A percentile compares a stretch with the other conserved stretches of the same genome.
Conservation (phyloP, 2,329 filamentous ascomycete genomes). For the Metarhizium brunneum region DNA sequence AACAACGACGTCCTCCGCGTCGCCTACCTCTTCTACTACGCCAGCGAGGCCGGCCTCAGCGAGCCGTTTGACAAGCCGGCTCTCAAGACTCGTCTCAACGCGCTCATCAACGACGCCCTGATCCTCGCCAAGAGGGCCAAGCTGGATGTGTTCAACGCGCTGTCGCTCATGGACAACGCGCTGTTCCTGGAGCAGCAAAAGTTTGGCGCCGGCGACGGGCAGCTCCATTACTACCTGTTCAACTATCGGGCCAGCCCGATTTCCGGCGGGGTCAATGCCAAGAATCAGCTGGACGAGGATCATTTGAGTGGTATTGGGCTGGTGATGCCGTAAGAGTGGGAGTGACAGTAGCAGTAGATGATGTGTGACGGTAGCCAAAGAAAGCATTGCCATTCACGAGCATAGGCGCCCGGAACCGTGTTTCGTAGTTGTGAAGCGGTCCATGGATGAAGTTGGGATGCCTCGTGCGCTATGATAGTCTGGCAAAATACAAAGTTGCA, state of each 20-base stretch:
- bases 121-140: conserved; percentile 74
- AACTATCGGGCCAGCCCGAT: conserved; percentile 91
- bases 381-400: background rate
- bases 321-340: conserved; percentile 52
- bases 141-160: conserved; percentile 95
- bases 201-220: conserved; percentile 89
- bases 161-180: conserved; percentile 88
- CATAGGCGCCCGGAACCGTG: no score
- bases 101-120: conserved; percentile 73
- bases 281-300: conserved; percentile 68
- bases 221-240: conserved; percentile 94
- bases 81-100: conserved; percentile 72
- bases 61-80: conserved; percentile 43
- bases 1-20: conserved; percentile 73
- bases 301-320: conserved; percentile 81
- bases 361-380: background rate
- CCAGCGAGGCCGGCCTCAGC: conserved; percentile 66
- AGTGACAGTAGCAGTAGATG: background rate
- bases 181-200: conserved; percentile 91
- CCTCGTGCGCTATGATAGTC: no score
- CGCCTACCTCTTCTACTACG: conserved; percentile 97
- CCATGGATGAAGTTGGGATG: no score
- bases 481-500: no score
- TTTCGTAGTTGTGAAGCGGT: no score
- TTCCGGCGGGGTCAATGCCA: conserved; percentile 71